Percentiles rank a stretch among this genome's conserved stretches.
Evolutionary conservation across 176 grass and related monocot genomes (phyloP).

Genomic region (Olyra latifolia): DNA sequence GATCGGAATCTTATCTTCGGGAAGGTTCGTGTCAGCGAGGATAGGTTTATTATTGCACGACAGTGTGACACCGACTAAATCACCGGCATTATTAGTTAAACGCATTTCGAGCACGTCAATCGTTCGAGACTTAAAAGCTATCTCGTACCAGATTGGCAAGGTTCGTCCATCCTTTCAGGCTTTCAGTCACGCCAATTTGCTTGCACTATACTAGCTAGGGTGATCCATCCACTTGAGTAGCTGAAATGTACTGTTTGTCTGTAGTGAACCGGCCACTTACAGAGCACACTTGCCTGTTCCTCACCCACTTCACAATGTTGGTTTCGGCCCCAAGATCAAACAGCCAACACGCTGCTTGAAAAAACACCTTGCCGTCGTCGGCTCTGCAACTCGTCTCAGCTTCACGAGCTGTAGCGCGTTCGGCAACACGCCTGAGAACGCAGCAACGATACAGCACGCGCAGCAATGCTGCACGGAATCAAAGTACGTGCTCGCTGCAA

Average conservation of each 20-base stretch:
- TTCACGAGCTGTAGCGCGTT: no score
- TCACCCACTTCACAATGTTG: not conserved
- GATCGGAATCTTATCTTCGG: conserved; percentile 18
- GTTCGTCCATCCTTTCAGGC: not conserved
- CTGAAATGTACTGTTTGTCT: not conserved
- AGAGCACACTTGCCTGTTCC: not conserved
- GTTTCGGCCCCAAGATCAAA: no score
- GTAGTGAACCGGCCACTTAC: conserved; percentile 8
- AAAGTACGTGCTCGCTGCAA: no score
- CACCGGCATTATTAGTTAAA: conserved; percentile 31
- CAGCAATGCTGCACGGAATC: no score
- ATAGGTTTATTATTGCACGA: not conserved
- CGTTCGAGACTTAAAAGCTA: not conserved
- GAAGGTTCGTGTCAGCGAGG: not conserved
- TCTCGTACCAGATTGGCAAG: not conserved
- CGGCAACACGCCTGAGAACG: no score
- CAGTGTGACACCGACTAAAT: conserved; percentile 27
- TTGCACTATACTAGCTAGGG: not conserved
- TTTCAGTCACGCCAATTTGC: conserved; percentile 2
- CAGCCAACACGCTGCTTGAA: no score
- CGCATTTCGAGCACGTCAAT: not conserved
- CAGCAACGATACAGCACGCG: no score
- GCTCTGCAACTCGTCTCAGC: no score
- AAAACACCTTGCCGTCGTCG: no score
- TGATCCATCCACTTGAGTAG: not conserved